Evolutionary conservation across 202 grass and related monocot species (phyloP), one percentile per base, ranked within the genome.

Genomic region (Zoysia matrella): DNA sequence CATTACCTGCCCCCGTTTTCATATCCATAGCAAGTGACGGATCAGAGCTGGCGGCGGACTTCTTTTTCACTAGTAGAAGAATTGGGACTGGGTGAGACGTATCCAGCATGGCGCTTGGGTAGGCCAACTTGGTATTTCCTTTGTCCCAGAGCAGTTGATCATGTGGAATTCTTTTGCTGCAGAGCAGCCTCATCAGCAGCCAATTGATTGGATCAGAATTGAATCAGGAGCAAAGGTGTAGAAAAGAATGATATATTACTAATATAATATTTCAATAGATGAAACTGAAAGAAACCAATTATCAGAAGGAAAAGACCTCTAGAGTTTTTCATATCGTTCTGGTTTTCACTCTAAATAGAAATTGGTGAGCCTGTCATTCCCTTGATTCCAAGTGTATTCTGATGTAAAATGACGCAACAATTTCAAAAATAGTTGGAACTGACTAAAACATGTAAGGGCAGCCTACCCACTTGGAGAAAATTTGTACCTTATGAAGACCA

Each of bases 91-190:
- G 18, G 46, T 69, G 62, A 42, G 15, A 43, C 69, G 78, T 53
- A 77, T 90, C 79, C 88, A 90, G 83, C 69, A 13, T 86, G 83
- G 88, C 79, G 3, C 41, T 69, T 78, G 46, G 47, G 67, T 44
- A 2, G 63, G 83, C 67, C 87, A 82, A 82, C 83, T 89, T 86
- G 83, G 83, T 57, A 16, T 90, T 90, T 65, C 79, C 80, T 48
- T 74, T 75, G 54, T 52, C 74, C 44, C 30, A 65, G 73, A 83
- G 83, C 55, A 45, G 83, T 36, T 50, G 79, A 74, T 52, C 79
- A 79, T 79, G 55, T 83, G 79, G 88, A 90, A 50, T 82, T 86
- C 69, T 46, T 82, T 90, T 68, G 61, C 79, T 63, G 14, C 10
- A 5, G 69, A 78, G 55, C 88, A 68, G 74, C 74, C 69, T 74